Evolutionary conservation across 805 yeast genomes (phyloP), one percentile per base, ranked within the genome.

Genomic region (Zygoascus ofunaensis): DNA sequence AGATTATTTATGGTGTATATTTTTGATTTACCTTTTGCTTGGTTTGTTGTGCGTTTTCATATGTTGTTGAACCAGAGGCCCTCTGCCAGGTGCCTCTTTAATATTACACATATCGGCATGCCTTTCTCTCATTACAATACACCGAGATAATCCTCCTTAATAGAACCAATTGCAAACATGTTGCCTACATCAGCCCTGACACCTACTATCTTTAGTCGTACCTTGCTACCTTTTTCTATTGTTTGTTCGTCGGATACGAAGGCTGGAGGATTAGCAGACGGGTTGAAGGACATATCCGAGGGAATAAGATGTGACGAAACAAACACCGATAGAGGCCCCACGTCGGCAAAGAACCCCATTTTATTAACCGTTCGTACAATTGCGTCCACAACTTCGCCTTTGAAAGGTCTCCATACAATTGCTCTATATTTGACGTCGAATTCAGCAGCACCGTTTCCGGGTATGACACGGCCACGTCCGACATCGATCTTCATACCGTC

Each of bases 331-430:
- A 92, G 70, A 14, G 98, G 98, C 0, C 98, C 98, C 23, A 92
- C 98, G 64, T 92, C 97, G 33, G 95, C 97, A 62, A 92, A 92
- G 53, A 92, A 87, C 5, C 98, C 98, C 81, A 90, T 83, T 78
- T 87, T 63, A 83, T 87, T 69, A 40, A 94, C 97, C 26, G 86
- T 84, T 12, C 95, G 84, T 14, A 92, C 97, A 20, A 90, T 80
- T 4, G 94, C 98, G 64, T 92, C 98, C 21, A 92, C 97, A 5
- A 92, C 98, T 65, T 92, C 98, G 30, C 97, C 98, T 58, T 92
- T 92, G 68, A 92, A 92, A 3, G 98, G 98, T 59, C 90, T 84
- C 94, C 96, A 92, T 28, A 92, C 97, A 42, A 92, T 89, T 0
- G 98, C 98, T 55, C 95, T 72, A 63, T 92, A 92, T 64, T 87